Evolutionary conservation across 1,284 basidiomycete genomes (phyloP).

Genomic region (Paramarasmius palmivorus): DNA sequence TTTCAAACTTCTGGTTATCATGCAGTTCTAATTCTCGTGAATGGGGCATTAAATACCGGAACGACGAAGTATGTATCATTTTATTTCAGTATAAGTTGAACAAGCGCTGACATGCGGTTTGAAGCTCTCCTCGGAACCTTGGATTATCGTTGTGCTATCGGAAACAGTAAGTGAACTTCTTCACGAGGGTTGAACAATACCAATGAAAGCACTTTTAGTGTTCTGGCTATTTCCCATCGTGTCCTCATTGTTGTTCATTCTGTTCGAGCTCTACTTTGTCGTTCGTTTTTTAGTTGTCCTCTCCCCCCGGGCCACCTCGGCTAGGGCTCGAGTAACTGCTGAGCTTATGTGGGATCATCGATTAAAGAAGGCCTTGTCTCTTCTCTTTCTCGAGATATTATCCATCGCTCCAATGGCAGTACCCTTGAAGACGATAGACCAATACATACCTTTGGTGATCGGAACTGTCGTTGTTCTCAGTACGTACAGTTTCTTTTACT

Average conservation of each 20-base stretch:
- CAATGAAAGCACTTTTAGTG: too few species aligned
- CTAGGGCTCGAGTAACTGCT: not conserved
- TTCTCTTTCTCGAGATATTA: not conserved
- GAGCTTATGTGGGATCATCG: not conserved
- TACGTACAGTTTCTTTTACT: not conserved
- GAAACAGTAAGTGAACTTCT: conserved; percentile 1
- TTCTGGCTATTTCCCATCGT: not conserved
- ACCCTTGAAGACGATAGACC: not conserved
- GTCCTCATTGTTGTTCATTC: not conserved
- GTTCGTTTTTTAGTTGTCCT: not conserved
- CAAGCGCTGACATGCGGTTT: not conserved
- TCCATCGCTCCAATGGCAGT: not conserved
- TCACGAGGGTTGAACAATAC: too few species aligned
- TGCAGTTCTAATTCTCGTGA: not conserved
- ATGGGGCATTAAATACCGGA: conserved; percentile 2
- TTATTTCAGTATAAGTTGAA: not conserved
- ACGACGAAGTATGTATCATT: not conserved
- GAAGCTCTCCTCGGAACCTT: not conserved
- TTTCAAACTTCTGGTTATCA: not conserved
- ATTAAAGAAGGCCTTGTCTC: not conserved
- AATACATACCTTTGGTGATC: not conserved
- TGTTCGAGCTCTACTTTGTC: conserved; percentile 1
- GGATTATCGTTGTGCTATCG: not conserved
- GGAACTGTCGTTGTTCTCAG: not conserved
- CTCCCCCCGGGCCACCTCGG: not conserved